Evolutionary conservation across 306 rosid genomes (phyloP).

Genomic region (Purshia tridentata): DNA sequence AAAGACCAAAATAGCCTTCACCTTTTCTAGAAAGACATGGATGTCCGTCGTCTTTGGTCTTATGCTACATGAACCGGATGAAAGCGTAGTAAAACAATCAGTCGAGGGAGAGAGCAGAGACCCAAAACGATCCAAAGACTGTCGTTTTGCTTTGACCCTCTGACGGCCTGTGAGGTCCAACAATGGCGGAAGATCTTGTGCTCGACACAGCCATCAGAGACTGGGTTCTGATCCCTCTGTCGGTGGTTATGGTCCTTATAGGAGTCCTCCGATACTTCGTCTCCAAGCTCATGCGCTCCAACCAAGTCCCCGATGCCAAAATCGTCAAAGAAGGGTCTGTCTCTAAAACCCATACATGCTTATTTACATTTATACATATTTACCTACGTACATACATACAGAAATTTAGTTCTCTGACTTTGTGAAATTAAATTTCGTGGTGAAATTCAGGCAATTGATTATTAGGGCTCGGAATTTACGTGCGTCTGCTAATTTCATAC

Average conservation of each 20-base stretch:
- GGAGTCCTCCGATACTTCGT: slow-evolving; percentile 95
- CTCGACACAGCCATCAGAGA: slow-evolving; percentile 98
- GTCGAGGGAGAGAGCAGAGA: background rate
- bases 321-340: slow-evolving; percentile 85
- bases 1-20: background rate
- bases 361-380: background rate
- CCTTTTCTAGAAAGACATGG: background rate
- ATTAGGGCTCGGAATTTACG: slow-evolving; percentile 96
- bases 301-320: slow-evolving; percentile 84
- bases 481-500: slow-evolving; percentile 77
- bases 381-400: background rate
- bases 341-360: background rate
- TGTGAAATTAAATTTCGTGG: background rate
- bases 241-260: slow-evolving; percentile 96
- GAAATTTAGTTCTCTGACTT: background rate
- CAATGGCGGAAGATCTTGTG: slow-evolving; percentile 97
- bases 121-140: background rate
- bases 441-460: slow-evolving; percentile 71
- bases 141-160: background rate
- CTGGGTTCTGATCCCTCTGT: slow-evolving; percentile 97
- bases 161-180: slow-evolving; percentile 12
- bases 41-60: background rate
- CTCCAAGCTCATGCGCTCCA: slow-evolving; percentile 88
- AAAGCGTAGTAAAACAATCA: background rate
- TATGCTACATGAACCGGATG: background rate